Evolutionary conservation across 208 protist genomes (phyloP), one percentile per base, ranked within the genome.

Genomic region (Crithidia thermophila): DNA sequence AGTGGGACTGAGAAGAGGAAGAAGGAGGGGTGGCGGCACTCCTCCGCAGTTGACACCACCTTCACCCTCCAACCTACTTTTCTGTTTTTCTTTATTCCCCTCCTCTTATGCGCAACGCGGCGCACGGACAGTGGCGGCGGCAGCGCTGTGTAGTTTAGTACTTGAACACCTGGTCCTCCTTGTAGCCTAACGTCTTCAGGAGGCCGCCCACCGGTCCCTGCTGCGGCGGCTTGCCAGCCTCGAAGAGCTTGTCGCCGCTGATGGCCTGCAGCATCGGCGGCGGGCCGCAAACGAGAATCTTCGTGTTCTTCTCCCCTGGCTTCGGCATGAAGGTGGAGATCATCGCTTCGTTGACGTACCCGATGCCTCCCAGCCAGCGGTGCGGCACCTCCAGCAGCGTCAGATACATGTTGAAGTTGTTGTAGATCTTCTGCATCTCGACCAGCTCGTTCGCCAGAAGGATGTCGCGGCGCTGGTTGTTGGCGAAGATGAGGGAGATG

Each of bases 401-500:
- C 56, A 96, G 84, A 66, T 90, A 96, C 58, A 97, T 77, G 72
- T 93, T 79, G 67, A 98, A 97, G 68, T 88, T 88, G 62, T 77
- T 81, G 61, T 97, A 84, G 18, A 81, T 71, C 60, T 89, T 82
- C 47, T 84, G 79, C 61, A 97, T 45, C 43, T 81, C 78, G 21
- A 94, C 83, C n/a, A 98, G 79, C 79, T 97, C 87, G 56, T 91
- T 87, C 5, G 75, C 75, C 9, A 98, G 73, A 18, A 98, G 82
- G 47, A 98, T 97, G 78, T 98, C 94, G 16, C 93, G 62, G 39
- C 91, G 81, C 43, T 91, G 79, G 67, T 92, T 83, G 81, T 97
- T 97, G 25, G 85, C 90, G 60, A 78, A 98, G 52, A 98, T 72
- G 55, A 98, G 81, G 8, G 78, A 90, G 25, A 98, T 75, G 56